Evolutionary conservation across 2,329 filamentous ascomycete genomes (phyloP).

Genomic region (Didymella sp.): DNA sequence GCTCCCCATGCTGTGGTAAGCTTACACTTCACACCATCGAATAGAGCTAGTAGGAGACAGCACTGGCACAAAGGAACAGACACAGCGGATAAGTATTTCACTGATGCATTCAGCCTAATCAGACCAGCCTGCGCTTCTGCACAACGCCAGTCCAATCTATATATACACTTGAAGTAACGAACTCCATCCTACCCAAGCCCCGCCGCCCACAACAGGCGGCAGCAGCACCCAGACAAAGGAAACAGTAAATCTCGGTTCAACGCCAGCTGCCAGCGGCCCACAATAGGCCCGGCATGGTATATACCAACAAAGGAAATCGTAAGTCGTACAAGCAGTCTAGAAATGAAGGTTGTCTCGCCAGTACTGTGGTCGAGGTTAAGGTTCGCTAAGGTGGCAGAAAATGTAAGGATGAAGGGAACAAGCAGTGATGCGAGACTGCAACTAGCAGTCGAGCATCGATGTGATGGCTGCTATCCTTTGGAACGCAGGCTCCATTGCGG

Average conservation of each 20-base stretch:
- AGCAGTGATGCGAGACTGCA: background rate
- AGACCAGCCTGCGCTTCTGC: background rate
- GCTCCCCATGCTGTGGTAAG: background rate
- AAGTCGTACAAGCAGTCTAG: constrained; percentile 40
- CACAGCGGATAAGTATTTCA: background rate
- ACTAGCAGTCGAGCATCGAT: constrained; percentile 43
- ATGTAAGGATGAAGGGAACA: constrained; percentile 8
- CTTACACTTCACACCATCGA: background rate
- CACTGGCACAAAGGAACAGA: background rate
- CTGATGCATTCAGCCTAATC: constrained; percentile 5
- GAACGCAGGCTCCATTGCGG: constrained; percentile 42
- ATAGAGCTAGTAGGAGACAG: no score
- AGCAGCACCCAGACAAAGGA: constrained; percentile 16
- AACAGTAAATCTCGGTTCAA: background rate
- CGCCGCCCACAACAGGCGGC: constrained; percentile 21
- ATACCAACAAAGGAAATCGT: constrained; percentile 43
- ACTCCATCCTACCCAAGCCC: background rate
- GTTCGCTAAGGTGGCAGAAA: constrained; percentile 11
- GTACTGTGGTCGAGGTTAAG: background rate
- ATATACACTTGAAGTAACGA: constrained; percentile 9
- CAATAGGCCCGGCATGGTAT: constrained; percentile 25
- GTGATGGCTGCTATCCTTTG: constrained; percentile 46
- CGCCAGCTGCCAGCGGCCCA: constrained; percentile 24
- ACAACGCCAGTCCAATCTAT: constrained; percentile 12
- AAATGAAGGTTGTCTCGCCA: constrained; percentile 13